A percentile compares a stretch with the other conserved stretches of the same genome.
Evolutionary conservation across 768 basidiomycete species (phyloP).

Genomic region (Leccinum longicurvipes): DNA sequence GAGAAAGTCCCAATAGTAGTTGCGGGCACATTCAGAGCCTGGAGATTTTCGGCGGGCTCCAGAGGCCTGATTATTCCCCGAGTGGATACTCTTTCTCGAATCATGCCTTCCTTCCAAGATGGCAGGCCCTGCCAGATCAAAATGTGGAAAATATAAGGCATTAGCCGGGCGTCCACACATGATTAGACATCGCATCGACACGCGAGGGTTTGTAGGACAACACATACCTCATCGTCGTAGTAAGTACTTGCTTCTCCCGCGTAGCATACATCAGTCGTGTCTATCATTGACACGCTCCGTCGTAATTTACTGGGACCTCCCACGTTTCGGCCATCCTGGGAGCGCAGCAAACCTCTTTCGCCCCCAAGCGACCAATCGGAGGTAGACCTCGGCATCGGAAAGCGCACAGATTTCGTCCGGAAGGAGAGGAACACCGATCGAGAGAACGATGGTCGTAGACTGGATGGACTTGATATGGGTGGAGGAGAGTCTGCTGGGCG

Average conservation of each 20-base stretch:
- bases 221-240: conserved; percentile 42
- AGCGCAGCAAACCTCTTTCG: background rate
- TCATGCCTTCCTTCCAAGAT: conserved; percentile 61
- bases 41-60: conserved; percentile 65
- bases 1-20: conserved; percentile 73
- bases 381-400: conserved; percentile 11
- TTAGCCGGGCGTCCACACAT: background rate
- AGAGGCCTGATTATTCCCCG: conserved; percentile 79
- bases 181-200: background rate
- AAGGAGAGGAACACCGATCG: conserved; percentile 13
- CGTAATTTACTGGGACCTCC: conserved; percentile 20
- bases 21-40: conserved; percentile 59
- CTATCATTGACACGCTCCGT: conserved; percentile 10
- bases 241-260: conserved; percentile 70
- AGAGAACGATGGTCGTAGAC: conserved; percentile 8
- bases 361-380: conserved; percentile 11
- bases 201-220: background rate
- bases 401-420: conserved; percentile 13
- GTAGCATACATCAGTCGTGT: conserved; percentile 22
- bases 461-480: background rate
- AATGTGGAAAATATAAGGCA: background rate
- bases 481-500: background rate
- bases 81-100: conserved; percentile 86
- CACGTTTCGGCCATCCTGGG: conserved; percentile 17
- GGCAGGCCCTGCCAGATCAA: conserved; percentile 30